These are phyloP conservation scores for Golubevia pallescens DNA, from an alignment of 1,284 basidiomycete species.

Conservation along the genomic window DNA sequence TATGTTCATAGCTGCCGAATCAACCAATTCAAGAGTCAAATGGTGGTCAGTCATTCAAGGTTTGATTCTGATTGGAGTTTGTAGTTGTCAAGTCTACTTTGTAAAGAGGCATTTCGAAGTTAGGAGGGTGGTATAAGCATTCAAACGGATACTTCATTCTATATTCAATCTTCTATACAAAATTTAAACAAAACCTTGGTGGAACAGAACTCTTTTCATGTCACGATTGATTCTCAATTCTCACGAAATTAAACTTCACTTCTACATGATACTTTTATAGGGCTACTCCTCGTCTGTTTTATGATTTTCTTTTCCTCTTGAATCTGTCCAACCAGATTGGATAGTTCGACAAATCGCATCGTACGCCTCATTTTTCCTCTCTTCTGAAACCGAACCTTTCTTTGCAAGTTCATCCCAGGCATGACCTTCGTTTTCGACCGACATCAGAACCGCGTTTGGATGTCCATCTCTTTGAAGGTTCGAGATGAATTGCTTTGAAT, in stretches of 20 bases:
- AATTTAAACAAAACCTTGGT: too few relatives aligned
- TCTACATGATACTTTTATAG: too few relatives aligned
- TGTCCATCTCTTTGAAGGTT: neutral
- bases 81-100: slow-evolving; percentile 57
- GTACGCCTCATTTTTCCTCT: neutral
- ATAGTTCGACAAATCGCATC: too few relatives aligned
- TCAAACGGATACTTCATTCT: slow-evolving; percentile 1
- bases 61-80: slow-evolving; percentile 47
- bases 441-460: neutral
- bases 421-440: neutral
- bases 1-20: slow-evolving; percentile 44
- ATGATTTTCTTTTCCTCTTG: too few relatives aligned
- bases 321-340: too few relatives aligned
- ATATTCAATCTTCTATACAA: neutral
- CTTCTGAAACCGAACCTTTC: neutral
- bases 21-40: slow-evolving; percentile 58
- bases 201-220: too few relatives aligned
- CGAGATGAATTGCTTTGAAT: neutral
- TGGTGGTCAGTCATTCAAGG: slow-evolving; percentile 62
- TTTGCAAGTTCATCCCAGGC: neutral
- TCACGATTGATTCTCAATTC: too few relatives aligned
- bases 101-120: slow-evolving; percentile 55
- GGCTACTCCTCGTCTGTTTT: too few relatives aligned
- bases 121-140: slow-evolving; percentile 26
- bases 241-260: too few relatives aligned